Evolutionary conservation across 495 filamentous ascomycete genomes (phyloP), one percentile per base, ranked within the genome.

Genomic region (Lasiosphaeriaceae sp.): DNA sequence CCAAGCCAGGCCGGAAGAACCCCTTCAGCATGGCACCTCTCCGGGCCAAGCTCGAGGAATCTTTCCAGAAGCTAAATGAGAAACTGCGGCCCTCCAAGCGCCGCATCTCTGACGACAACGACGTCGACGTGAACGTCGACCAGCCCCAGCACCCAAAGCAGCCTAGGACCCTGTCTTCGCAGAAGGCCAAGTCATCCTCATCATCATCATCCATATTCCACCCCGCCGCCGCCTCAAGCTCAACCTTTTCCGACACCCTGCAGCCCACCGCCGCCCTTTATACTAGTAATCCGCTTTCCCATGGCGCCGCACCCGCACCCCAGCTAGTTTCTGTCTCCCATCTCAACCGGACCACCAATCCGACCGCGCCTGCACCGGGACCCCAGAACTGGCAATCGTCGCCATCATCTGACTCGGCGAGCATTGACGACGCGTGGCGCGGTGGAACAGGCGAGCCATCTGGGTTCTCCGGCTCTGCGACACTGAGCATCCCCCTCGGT

Each of bases 71-170:
- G 48, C 12, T 64, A 14, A 57, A 53, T 24, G 58, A 39, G 7
- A 60, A 58, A 11, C 43, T 64, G 34, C 19, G 44, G 35, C 24
- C 44, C 3, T 57, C 51, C 1, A 64, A 64, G 24, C 54, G 61
- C 8, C 57, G 54, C 17, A 52, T 55, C 20, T 55, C 58, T 1
- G 57, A 60, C 6, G 61, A 60, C 1, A 43, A n/a, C 9, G 54
- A 47, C 2, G 31, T 29, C 16, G 45, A 9, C 14, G 39, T 43
- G 4, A 5, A 43, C 5, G 34, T 37, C 5, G n/a, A n/a, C n/a
- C n/a, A n/a, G n/a, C n/a, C n/a, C n/a, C 35, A 57, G 19, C 58
- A 54, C 4, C 9, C 49, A n/a, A 64, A 64, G 46, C 50, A 60
- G 46, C 50, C 31, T 9, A 56, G 53, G 43, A 63, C 45, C 21